Base-by-base conservation (phyloP, 73 alveolate genomes). In the Paramecium pentaurelia region DNA sequence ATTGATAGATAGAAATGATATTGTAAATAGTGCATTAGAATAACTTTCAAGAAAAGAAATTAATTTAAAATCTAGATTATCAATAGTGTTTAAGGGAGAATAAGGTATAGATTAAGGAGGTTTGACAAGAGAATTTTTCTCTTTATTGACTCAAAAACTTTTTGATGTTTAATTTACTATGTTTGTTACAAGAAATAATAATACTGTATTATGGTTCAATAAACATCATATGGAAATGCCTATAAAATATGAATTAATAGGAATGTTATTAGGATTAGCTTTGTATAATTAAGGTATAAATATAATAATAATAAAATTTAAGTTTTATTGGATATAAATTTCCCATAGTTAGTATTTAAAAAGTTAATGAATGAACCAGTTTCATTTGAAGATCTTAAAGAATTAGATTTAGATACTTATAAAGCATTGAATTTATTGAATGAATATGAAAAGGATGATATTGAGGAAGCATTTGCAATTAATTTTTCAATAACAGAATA, bases 91-190 rank as follows among this genome's bases (percentile, higher is more conserved):
- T 92, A 92, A 87, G 5, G 99, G 98, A 11, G 99, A 98, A 88
- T 98, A 97, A 58, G 99, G 99, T 0, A 96, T 98, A 9, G 99
- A 98, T 93, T 99, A 97, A 92, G 99, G 99, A 0, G 99, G 99
- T 14, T 99, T 97, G 9, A 92, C 96, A 92, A 98, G 98, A 90
- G 99, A 98, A 86, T 98, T 97, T 95, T 98, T 97, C 96, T 93
- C 97, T 92, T 87, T 98, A 59, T 71, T 98, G 68, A 95, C 90
- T 28, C 58, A 71, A 25, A 32, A 93, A n/a, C 54, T 93, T 20
- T 93, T 93, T 44, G 86, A 92, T 58, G 44, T 88, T 28, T 77
- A 84, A 34, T 92, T 54, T 86, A 97, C 97, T 8, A 94, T 98
- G 99, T 98, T 98, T 94, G 93, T 86, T 10, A 95, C 92, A 93